A percentile compares a stretch with the other conserved stretches of the same genome.
These are phyloP conservation scores for Acer negundo DNA, from an alignment of 345 rosid genomes.

Conservation along the genomic window DNA sequence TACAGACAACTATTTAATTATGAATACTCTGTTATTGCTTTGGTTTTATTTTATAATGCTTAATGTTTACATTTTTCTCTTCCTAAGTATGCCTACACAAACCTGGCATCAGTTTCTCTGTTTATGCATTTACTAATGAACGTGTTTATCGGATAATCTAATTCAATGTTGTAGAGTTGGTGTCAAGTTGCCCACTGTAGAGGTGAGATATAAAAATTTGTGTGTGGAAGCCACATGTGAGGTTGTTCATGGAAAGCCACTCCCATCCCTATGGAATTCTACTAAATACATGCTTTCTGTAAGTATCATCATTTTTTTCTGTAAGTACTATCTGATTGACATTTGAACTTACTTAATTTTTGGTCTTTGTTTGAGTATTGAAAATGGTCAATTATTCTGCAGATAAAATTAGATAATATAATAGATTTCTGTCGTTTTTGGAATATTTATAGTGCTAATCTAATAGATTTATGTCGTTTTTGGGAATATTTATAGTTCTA, in stretches of 20 bases:
- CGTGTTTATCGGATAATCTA: not conserved
- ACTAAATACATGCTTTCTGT: slow-evolving; percentile 44
- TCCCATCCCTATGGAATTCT: slow-evolving; percentile 80
- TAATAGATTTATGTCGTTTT: no score
- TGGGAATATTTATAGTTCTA: no score
- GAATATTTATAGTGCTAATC: no score
- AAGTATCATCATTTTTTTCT: slow-evolving; percentile 27
- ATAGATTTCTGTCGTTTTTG: no score
- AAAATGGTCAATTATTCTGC: no score
- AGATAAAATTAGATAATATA: no score
- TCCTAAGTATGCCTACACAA: not conserved
- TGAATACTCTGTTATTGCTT: not conserved
- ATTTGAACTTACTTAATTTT: no score
- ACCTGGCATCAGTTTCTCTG: not conserved
- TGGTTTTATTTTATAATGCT: no score
- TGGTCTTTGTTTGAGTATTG: no score
- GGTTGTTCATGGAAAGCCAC: slow-evolving; percentile 69
- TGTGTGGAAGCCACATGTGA: slow-evolving; percentile 66
- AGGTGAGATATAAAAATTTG: slow-evolving; percentile 59
- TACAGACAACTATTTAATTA: no score
- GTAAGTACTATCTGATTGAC: not conserved
- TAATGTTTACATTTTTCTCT: no score
- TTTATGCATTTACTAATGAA: not conserved
- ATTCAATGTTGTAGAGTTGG: slow-evolving; percentile 46
- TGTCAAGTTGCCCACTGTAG: slow-evolving; percentile 60